These are phyloP conservation scores for Dujonia santamariae DNA, from an alignment of 1,139 yeast genomes.

Conservation along the genomic window DNA sequence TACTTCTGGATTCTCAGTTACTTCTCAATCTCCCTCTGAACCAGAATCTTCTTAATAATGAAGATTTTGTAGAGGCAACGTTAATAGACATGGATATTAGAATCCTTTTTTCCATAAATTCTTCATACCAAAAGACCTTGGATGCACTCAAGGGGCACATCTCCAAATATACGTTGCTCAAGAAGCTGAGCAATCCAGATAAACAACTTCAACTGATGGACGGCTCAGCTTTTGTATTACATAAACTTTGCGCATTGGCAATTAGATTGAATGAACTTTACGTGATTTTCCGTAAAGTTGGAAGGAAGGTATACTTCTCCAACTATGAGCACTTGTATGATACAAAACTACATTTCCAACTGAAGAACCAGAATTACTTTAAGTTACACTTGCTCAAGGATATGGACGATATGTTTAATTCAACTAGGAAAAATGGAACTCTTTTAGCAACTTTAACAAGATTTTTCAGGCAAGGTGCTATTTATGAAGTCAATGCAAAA, in stretches of 20 bases:
- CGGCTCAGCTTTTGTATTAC: conserved; percentile 34
- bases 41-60: conserved; percentile 12
- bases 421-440: conserved; percentile 50
- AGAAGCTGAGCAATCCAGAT: conserved; percentile 12
- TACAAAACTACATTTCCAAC: conserved; percentile 30
- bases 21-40: conserved; percentile 16
- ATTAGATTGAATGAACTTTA: conserved; percentile 47
- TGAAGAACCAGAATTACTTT: conserved; percentile 25
- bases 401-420: conserved; percentile 43
- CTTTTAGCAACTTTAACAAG: conserved; percentile 50
- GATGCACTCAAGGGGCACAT: conserved; percentile 25
- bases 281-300: conserved; percentile 39
- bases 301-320: conserved; percentile 43
- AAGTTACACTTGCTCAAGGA: conserved; percentile 27
- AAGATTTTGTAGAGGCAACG: conserved; percentile 26
- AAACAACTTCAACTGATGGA: conserved; percentile 4
- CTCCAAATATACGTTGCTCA: conserved; percentile 20
- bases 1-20: conserved; percentile 1
- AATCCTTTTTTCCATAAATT: conserved; percentile 24
- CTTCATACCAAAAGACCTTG: conserved; percentile 20
- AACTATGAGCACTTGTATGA: conserved; percentile 39
- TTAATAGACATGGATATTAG: conserved; percentile 44
- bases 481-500: conserved; percentile 32
- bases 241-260: conserved; percentile 45
- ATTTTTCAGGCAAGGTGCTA: conserved; percentile 45